A percentile compares a stretch with the other conserved stretches of the same genome.
Conservation (phyloP, 1,139 yeast genomes). For the Pneumocystis wakefieldiae region DNA sequence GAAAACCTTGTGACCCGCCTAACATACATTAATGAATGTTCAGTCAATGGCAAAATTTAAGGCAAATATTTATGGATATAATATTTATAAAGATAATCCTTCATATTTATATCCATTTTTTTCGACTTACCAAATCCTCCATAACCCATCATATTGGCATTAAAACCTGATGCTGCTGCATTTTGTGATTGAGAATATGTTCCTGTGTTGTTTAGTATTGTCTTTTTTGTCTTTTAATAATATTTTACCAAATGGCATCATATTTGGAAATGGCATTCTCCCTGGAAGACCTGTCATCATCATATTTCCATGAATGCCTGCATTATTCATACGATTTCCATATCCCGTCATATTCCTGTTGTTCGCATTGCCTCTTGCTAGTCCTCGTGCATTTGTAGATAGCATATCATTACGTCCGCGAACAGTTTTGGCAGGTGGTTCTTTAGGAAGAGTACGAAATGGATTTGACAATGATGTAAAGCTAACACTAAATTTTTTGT, state of each 20-base stretch:
- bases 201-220: not conserved
- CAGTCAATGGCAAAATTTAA: not conserved
- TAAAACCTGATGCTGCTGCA: conserved; percentile 11
- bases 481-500: conserved; percentile 9
- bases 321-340: not conserved
- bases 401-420: conserved; percentile 2
- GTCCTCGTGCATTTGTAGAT: conserved; percentile 5
- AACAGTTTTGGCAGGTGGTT: conserved; percentile 10
- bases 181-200: conserved; percentile 9
- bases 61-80: not conserved
- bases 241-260: conserved; percentile 7
- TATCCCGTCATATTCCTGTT: not conserved
- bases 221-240: not conserved
- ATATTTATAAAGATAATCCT: conserved; percentile 3
- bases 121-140: conserved; percentile 14
- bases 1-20: conserved; percentile 13
- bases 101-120: not conserved
- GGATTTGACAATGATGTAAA: conserved; percentile 14
- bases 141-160: conserved; percentile 13
- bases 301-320: conserved; percentile 8
- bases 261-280: conserved; percentile 7
- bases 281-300: conserved; percentile 5
- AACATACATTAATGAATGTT: not conserved
- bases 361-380: conserved; percentile 5
- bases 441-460: conserved; percentile 16